Conservation (phyloP, 352 stramenopile genomes). For the Globisporangium recalcitrans region DNA sequence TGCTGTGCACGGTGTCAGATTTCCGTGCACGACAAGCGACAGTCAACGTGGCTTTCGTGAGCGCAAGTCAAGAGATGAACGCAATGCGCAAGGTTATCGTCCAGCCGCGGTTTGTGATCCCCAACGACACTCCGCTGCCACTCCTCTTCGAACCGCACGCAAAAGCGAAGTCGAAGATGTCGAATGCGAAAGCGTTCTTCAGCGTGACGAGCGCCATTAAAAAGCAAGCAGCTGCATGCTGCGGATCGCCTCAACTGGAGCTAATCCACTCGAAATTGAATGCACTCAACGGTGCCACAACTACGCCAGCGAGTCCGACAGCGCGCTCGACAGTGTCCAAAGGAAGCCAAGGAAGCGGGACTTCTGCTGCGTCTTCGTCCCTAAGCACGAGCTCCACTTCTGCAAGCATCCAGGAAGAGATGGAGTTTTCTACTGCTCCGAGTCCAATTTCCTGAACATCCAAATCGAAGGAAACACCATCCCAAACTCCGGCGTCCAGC, state of each 20-base stretch:
- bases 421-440: conserved; percentile 70
- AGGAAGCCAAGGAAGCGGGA: conserved; percentile 2
- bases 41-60: conserved; percentile 59
- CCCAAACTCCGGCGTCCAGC: conserved; percentile 41
- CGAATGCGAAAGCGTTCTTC: conserved; percentile 64
- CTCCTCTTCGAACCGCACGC: conserved; percentile 49
- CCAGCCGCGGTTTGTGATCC: conserved; percentile 57
- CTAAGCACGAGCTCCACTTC: not conserved
- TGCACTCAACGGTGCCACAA: conserved; percentile 39
- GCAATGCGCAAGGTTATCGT: conserved; percentile 55
- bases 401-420: conserved; percentile 22
- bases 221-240: conserved; percentile 44
- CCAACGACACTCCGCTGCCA: conserved; percentile 48
- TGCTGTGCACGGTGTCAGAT: conserved; percentile 51
- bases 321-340: conserved; percentile 19
- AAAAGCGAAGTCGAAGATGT: conserved; percentile 47
- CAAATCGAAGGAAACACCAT: conserved; percentile 59
- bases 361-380: not conserved
- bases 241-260: conserved; percentile 54
- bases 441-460: conserved; percentile 55
- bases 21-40: conserved; percentile 55
- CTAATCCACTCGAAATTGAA: conserved; percentile 75
- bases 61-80: conserved; percentile 35
- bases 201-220: conserved; percentile 34
- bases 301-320: conserved; percentile 20